Conservation (phyloP, 768 basidiomycete species). For the Xerocomus brunneocitrinus region DNA sequence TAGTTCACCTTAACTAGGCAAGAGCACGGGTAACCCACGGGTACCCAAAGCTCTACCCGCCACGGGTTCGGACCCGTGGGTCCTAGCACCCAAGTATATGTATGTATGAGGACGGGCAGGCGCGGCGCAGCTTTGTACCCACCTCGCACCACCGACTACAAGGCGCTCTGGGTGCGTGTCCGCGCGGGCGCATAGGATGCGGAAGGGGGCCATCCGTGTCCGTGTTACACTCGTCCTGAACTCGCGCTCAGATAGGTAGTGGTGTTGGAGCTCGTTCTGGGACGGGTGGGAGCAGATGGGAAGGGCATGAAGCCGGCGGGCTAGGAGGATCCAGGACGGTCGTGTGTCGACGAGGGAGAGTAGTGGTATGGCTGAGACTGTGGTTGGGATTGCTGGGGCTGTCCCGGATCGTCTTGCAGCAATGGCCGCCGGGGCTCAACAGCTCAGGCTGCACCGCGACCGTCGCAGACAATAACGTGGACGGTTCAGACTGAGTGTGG, state of each 20-base stretch:
- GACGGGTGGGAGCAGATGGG: neutral
- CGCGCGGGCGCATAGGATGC: neutral
- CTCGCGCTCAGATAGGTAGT: neutral
- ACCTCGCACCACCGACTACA: slow-evolving; percentile 1
- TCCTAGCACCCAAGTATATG: neutral
- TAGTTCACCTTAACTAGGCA: no score
- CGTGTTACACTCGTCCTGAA: no score
- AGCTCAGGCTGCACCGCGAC: slow-evolving; percentile 36
- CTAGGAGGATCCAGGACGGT: slow-evolving; percentile 15
- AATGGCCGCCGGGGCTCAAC: slow-evolving; percentile 39
- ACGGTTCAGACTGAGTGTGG: slow-evolving; percentile 35
- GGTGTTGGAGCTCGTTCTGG: neutral
- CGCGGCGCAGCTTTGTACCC: slow-evolving; percentile 25
- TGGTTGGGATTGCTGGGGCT: slow-evolving; percentile 1
- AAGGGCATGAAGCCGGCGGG: slow-evolving; percentile 21
- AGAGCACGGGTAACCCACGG: no score
- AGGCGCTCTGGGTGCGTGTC: slow-evolving; percentile 13
- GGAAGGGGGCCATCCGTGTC: neutral
- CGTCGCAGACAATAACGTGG: slow-evolving; percentile 27
- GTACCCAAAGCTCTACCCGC: neutral
- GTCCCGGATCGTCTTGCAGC: slow-evolving; percentile 14
- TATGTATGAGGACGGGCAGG: slow-evolving; percentile 22
- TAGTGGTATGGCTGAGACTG: neutral
- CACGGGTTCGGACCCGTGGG: no score
- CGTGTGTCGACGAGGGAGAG: neutral